These are phyloP conservation scores for Tolypocladium endophyticum DNA, from an alignment of 2,329 filamentous ascomycete genomes.

Conservation along the genomic window DNA sequence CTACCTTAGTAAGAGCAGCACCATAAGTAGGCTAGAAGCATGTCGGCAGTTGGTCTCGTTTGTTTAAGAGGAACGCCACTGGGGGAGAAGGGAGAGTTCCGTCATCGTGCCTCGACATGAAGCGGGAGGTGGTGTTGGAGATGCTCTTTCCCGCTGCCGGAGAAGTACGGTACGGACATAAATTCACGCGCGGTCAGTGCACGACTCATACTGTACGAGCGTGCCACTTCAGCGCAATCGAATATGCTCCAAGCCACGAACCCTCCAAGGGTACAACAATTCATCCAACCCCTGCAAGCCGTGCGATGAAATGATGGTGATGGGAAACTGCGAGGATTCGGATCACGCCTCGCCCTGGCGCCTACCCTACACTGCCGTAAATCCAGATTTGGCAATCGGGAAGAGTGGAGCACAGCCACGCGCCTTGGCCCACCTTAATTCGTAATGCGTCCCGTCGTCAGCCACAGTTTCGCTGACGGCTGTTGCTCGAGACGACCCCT, in stretches of 20 bases:
- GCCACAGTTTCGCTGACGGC: not conserved
- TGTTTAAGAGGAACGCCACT: not conserved
- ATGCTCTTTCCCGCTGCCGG: too few species aligned
- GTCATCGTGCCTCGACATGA: not conserved
- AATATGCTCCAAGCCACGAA: not conserved
- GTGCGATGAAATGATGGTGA: not conserved
- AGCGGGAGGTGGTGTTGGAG: not conserved
- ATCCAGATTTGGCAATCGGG: not conserved
- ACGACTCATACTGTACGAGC: not conserved
- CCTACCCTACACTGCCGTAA: not conserved
- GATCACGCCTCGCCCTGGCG: not conserved
- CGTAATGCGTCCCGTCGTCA: not conserved
- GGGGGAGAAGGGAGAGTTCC: not conserved
- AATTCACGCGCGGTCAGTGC: not conserved
- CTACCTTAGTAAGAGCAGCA: not conserved
- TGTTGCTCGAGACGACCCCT: not conserved
- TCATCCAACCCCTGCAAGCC: too few species aligned
- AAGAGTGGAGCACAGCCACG: slow-evolving; percentile 1
- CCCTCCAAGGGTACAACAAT: not conserved
- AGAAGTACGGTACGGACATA: not conserved
- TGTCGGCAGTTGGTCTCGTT: not conserved
- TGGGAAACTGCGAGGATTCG: too few species aligned
- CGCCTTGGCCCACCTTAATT: not conserved
- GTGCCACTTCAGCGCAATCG: not conserved
- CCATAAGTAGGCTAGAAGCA: not conserved